Conservation (phyloP, 2,329 filamentous ascomycete genomes). For the Talaromyces rugulosus region DNA sequence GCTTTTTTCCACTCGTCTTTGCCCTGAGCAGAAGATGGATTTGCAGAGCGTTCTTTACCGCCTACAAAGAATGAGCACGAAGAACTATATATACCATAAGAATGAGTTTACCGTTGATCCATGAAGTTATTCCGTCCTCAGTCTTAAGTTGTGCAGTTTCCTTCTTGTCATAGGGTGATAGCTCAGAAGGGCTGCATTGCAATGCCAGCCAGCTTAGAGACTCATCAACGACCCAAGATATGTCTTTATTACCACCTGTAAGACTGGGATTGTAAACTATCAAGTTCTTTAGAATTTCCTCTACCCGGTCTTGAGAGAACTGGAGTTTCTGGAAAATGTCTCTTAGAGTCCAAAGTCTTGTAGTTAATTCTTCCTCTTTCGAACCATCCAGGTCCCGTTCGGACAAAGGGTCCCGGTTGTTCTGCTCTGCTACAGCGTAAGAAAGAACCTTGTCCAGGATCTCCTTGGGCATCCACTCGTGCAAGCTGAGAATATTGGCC, state of each 20-base stretch:
- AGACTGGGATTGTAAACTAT: constrained; percentile 64
- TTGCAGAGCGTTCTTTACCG: constrained; percentile 25
- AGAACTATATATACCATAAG: constrained; percentile 5
- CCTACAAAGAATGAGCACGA: constrained; percentile 27
- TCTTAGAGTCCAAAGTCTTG: constrained; percentile 80
- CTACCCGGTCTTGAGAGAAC: constrained; percentile 62
- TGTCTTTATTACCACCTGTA: constrained; percentile 53
- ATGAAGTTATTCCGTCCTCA: constrained; percentile 29
- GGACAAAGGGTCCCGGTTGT: constrained; percentile 31
- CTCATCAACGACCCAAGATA: constrained; percentile 81
- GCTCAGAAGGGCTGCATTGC: constrained; percentile 63
- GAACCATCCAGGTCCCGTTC: constrained; percentile 21
- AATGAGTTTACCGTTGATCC: constrained; percentile 30
- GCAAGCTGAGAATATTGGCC: constrained; percentile 67
- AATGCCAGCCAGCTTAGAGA: constrained; percentile 86
- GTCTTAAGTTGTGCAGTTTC: constrained; percentile 25
- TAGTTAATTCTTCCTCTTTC: constrained; percentile 70
- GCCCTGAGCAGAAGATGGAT: constrained; percentile 19
- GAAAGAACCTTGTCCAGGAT: constrained; percentile 73
- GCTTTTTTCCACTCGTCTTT: constrained; percentile 21
- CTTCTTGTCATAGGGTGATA: constrained; percentile 65
- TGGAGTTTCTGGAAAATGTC: constrained; percentile 65
- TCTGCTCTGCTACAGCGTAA: constrained; percentile 45
- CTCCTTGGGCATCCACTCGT: constrained; percentile 76
- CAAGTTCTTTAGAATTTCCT: constrained; percentile 61